Percentiles rank a stretch among this genome's conserved stretches.
phyloP scores from a whole-genome alignment of 257 asterid genomes.

The Fraxinus anomala region DNA sequence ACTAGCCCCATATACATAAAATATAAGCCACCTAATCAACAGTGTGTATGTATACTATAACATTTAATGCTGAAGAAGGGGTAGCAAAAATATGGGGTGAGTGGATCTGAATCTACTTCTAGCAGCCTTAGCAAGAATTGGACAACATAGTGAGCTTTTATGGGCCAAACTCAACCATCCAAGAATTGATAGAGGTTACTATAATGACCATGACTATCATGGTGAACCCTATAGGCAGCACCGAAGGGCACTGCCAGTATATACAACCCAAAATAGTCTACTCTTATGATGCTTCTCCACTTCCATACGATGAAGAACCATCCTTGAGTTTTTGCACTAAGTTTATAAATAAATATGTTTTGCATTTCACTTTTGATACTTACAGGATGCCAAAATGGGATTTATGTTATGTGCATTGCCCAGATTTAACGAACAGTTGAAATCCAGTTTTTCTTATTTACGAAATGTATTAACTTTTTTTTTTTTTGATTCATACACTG shows the following conservation, averaged over 20 bases:
- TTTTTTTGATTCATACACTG: background rate
- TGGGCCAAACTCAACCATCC: constrained; percentile 46
- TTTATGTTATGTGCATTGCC: background rate
- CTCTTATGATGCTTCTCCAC: background rate
- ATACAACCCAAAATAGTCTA: too few species aligned
- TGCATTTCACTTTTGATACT: background rate
- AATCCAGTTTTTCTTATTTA: too few species aligned
- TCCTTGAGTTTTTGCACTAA: background rate
- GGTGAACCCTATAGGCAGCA: background rate
- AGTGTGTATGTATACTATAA: too few species aligned
- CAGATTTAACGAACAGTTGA: background rate
- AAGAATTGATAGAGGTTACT: background rate
- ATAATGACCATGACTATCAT: background rate
- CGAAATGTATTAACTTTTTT: background rate
- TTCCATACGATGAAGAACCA: background rate
- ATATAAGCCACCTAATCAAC: too few species aligned
- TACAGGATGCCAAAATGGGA: background rate
- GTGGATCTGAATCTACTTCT: constrained; percentile 44
- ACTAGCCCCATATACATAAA: too few species aligned
- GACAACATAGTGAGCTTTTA: constrained; percentile 37
- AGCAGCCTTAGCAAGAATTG: constrained; percentile 39
- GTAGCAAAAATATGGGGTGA: constrained; percentile 36
- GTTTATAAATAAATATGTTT: background rate
- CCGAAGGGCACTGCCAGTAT: too few species aligned
- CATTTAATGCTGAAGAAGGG: too few species aligned